phyloP scores from a whole-genome alignment of 352 stramenopile genomes.

The Phytophthora pisi region DNA sequence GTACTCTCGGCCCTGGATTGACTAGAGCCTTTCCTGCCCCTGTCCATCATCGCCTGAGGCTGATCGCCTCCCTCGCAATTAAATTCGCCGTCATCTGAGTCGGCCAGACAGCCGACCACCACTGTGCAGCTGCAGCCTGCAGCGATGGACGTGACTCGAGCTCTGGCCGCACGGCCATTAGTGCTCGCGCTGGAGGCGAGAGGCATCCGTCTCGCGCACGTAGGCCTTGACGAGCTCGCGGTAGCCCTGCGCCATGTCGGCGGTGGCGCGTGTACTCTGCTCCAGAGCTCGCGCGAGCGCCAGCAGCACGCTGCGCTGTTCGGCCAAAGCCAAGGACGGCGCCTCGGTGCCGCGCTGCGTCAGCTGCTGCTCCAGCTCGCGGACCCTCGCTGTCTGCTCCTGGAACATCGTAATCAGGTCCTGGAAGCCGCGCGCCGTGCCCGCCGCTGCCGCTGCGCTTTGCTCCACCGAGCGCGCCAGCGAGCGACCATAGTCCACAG shows the following conservation, averaged over 20 bases:
- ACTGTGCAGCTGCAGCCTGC: constrained; percentile 6
- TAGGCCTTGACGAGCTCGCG: constrained; percentile 43
- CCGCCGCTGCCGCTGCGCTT: constrained; percentile 49
- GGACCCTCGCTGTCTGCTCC: constrained; percentile 33
- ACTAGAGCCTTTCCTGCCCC: not conserved
- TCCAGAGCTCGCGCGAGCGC: constrained; percentile 47
- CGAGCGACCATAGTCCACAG: constrained; percentile 29
- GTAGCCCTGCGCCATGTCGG: constrained; percentile 51
- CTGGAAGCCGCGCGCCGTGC: constrained; percentile 51
- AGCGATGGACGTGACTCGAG: not conserved
- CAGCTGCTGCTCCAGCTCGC: constrained; percentile 23
- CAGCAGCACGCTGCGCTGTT: constrained; percentile 41
- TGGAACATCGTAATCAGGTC: constrained; percentile 47
- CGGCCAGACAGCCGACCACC: constrained; percentile 9
- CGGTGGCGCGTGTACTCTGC: constrained; percentile 50
- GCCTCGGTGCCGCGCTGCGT: not conserved
- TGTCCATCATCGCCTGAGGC: too few relatives aligned
- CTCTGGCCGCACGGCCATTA: not conserved
- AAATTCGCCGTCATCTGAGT: constrained; percentile 5
- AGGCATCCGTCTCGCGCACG: constrained; percentile 26
- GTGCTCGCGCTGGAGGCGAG: constrained; percentile 8
- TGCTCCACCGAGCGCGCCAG: constrained; percentile 57
- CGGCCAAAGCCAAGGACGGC: constrained; percentile 13
- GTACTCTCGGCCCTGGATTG: not conserved
- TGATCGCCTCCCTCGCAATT: constrained; percentile 2